phyloP scores from a whole-genome alignment of 805 yeast species.

The Teunomyces panamensis region DNA sequence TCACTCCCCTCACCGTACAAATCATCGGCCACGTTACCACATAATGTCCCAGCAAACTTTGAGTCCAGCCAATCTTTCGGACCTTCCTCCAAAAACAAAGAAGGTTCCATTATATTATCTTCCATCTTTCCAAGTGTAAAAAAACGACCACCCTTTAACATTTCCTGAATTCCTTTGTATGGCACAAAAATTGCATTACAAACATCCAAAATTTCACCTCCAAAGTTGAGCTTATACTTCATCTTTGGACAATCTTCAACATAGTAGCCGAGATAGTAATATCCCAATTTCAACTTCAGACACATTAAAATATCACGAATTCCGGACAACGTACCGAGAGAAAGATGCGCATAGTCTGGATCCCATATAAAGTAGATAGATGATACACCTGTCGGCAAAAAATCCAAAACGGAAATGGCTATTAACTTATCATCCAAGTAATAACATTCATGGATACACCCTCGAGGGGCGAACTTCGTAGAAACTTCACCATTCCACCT shows the following conservation, averaged over 20 bases:
- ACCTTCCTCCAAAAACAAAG: neutral
- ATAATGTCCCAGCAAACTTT: conserved; percentile 3
- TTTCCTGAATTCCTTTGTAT: conserved; percentile 25
- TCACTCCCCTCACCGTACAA: too few species aligned
- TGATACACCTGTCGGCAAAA: conserved; percentile 72
- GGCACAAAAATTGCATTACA: conserved; percentile 44
- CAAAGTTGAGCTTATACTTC: conserved; percentile 76
- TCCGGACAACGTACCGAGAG: conserved; percentile 77
- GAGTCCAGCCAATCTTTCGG: conserved; percentile 2
- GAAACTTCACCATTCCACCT: conserved; percentile 12
- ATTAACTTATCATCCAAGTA: conserved; percentile 59
- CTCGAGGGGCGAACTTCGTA: conserved; percentile 23
- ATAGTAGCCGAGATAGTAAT: conserved; percentile 79
- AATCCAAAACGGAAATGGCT: conserved; percentile 75
- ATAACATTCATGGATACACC: conserved; percentile 79
- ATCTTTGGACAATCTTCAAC: conserved; percentile 78
- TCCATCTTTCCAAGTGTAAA: conserved; percentile 22
- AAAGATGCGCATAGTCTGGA: conserved; percentile 66
- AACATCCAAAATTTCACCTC: conserved; percentile 68
- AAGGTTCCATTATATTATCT: conserved; percentile 10
- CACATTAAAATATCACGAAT: conserved; percentile 64
- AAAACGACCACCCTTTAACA: conserved; percentile 28
- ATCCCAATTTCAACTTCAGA: conserved; percentile 41
- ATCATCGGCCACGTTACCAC: conserved; percentile 12
- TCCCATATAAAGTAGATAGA: conserved; percentile 89